These are phyloP conservation scores for Periglandula ipomoeae DNA, from an alignment of 2,329 filamentous ascomycete species.

Conservation along the genomic window DNA sequence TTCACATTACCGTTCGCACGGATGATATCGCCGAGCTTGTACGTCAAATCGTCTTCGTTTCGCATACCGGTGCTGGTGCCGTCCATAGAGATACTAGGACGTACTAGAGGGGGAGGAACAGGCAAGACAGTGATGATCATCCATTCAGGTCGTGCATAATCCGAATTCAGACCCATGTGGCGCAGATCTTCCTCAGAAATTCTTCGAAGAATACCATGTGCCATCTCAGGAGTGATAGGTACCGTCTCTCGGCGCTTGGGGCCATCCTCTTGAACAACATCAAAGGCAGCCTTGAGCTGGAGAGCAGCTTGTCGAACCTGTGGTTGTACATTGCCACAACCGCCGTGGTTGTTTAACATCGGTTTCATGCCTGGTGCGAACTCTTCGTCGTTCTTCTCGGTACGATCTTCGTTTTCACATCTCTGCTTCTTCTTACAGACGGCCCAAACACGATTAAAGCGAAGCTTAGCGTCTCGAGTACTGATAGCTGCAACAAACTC, in stretches of 20 bases:
- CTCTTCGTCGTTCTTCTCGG: constrained; percentile 60
- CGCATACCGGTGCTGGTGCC: constrained; percentile 86
- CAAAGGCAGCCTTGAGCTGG: constrained; percentile 66
- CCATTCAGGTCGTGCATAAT: constrained; percentile 96
- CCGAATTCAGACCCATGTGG: constrained; percentile 84
- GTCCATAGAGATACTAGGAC: constrained; percentile 95
- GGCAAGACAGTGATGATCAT: constrained; percentile 94
- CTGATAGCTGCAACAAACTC: constrained; percentile 75
- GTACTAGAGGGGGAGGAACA: constrained; percentile 89
- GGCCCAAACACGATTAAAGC: constrained; percentile 88
- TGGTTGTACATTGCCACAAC: constrained; percentile 87
- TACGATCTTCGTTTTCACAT: constrained; percentile 71
- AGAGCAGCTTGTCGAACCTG: constrained; percentile 81
- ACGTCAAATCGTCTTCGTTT: constrained; percentile 97
- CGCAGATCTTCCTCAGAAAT: constrained; percentile 74
- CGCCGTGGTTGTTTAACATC: constrained; percentile 58
- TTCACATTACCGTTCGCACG: constrained; percentile 93
- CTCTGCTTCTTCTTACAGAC: constrained; percentile 81
- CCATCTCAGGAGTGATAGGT: constrained; percentile 72
- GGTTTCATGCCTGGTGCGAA: constrained; percentile 53
- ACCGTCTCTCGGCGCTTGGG: constrained; percentile 68
- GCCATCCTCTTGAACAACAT: constrained; percentile 59
- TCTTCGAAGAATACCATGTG: constrained; percentile 75
- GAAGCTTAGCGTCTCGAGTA: constrained; percentile 84
- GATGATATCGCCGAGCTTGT: constrained; percentile 97